A percentile compares a stretch with the other conserved stretches of the same genome.
These are phyloP conservation scores for Tricholoma sp. DNA, from an alignment of 768 basidiomycete genomes.

Conservation along the genomic window DNA sequence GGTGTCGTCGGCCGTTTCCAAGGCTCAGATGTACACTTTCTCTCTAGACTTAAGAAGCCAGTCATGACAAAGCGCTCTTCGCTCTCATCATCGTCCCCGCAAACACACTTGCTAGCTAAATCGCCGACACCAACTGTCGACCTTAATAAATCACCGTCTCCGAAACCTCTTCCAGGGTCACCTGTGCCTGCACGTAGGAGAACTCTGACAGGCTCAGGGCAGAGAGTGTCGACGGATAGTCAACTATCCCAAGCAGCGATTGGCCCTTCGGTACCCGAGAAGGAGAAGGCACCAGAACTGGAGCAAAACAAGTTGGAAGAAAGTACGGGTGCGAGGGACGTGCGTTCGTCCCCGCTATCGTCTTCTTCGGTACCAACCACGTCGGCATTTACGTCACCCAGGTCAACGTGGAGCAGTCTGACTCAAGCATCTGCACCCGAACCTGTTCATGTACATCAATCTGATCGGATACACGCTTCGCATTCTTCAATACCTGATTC, in stretches of 20 bases:
- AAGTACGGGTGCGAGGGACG: not conserved
- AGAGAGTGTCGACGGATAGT: constrained; percentile 12
- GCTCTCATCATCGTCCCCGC: constrained; percentile 13
- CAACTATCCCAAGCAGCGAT: constrained; percentile 4
- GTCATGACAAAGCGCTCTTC: constrained; percentile 69
- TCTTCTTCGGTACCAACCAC: not conserved
- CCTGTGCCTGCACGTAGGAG: constrained; percentile 1
- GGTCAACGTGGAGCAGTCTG: not conserved
- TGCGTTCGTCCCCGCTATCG: not conserved
- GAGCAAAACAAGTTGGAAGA: not conserved
- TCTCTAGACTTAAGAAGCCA: constrained; percentile 71
- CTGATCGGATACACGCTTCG: not conserved
- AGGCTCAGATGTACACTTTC: constrained; percentile 60
- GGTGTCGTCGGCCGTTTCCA: constrained; percentile 78
- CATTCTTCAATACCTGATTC: not conserved
- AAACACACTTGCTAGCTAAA: constrained; percentile 4
- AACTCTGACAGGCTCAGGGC: not conserved
- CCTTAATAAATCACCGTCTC: constrained; percentile 3
- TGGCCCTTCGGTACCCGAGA: not conserved
- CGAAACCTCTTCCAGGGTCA: constrained; percentile 3
- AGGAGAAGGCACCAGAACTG: not conserved
- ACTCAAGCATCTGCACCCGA: not conserved
- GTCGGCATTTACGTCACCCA: not conserved
- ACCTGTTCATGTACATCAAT: not conserved
- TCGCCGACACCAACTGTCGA: constrained; percentile 20